A percentile compares a stretch with the other conserved stretches of the same genome.
phyloP scores from a whole-genome alignment of 306 rosid species.

The Lathyrus tuberosus region DNA sequence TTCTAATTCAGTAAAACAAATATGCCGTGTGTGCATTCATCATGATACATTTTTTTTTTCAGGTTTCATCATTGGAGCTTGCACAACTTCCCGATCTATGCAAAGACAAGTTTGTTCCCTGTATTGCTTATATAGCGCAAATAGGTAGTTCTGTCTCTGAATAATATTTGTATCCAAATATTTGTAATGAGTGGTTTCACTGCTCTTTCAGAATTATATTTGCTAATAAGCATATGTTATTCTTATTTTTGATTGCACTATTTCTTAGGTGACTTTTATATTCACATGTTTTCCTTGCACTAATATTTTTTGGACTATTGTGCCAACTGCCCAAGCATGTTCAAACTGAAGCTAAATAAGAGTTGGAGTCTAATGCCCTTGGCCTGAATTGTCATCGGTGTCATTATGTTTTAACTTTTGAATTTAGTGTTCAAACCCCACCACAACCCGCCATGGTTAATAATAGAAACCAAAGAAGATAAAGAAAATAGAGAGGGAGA shows the following conservation, averaged over 20 bases:
- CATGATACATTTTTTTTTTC: constrained; percentile 38
- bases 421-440: neutral
- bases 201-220: constrained; percentile 26
- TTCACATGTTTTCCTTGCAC: neutral
- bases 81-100: constrained; percentile 61
- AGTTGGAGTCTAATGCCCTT: neutral
- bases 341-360: neutral
- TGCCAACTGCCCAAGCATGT: neutral
- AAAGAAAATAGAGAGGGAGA: too few species aligned
- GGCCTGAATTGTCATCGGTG: neutral
- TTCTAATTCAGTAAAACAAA: constrained; percentile 31
- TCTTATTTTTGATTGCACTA: neutral
- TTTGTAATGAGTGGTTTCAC: constrained; percentile 17
- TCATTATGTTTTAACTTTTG: neutral
- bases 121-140: constrained; percentile 86
- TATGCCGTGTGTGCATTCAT: constrained; percentile 23
- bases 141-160: constrained; percentile 64
- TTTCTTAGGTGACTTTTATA: neutral
- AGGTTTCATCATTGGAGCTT: constrained; percentile 82
- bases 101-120: constrained; percentile 63
- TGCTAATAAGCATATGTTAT: neutral
- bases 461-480: too few species aligned
- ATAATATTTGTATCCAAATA: constrained; percentile 21
- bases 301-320: neutral
- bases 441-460: neutral